These are phyloP conservation scores for Sclerotinia borealis DNA, from an alignment of 2,329 filamentous ascomycete species.

Conservation along the genomic window DNA sequence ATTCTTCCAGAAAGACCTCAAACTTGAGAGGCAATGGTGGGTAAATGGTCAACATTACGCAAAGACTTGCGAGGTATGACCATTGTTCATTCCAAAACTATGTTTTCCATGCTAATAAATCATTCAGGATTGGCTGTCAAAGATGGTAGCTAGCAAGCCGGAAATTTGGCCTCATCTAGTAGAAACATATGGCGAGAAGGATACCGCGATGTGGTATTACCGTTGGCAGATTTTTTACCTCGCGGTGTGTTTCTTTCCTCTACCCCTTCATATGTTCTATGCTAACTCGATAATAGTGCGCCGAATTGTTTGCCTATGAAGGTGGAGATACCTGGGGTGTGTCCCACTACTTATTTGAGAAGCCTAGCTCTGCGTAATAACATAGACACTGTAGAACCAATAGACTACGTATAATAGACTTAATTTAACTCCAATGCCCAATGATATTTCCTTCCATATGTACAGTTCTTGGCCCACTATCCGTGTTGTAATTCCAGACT, in stretches of 20 bases:
- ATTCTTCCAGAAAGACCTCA: conserved; percentile 60
- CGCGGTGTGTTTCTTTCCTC: conserved; percentile 35
- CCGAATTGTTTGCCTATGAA: conserved; percentile 60
- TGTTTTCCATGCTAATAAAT: conserved; percentile 2
- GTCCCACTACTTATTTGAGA: conserved; percentile 61
- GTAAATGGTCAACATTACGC: conserved; percentile 63
- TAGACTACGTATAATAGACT: conserved; percentile 8
- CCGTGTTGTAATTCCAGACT: neutral
- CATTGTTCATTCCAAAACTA: neutral
- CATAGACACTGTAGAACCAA: conserved; percentile 1
- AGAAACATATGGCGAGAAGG: conserved; percentile 58
- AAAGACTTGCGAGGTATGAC: conserved; percentile 58
- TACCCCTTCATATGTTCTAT: neutral
- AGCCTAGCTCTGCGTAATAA: conserved; percentile 32
- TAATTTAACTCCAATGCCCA: conserved; percentile 10
- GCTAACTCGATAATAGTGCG: conserved; percentile 24
- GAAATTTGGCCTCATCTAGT: conserved; percentile 58
- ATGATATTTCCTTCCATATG: conserved; percentile 14
- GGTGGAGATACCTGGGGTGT: conserved; percentile 64
- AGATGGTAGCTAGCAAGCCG: conserved; percentile 52
- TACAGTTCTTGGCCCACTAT: conserved; percentile 11
- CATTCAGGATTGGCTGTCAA: conserved; percentile 52
- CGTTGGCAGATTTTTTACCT: conserved; percentile 69
- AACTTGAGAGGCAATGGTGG: conserved; percentile 62
- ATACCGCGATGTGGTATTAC: conserved; percentile 58